Evolutionary conservation across 805 yeast species (phyloP), one percentile per base, ranked within the genome.

Genomic region (Diddensiella santjacobensis): DNA sequence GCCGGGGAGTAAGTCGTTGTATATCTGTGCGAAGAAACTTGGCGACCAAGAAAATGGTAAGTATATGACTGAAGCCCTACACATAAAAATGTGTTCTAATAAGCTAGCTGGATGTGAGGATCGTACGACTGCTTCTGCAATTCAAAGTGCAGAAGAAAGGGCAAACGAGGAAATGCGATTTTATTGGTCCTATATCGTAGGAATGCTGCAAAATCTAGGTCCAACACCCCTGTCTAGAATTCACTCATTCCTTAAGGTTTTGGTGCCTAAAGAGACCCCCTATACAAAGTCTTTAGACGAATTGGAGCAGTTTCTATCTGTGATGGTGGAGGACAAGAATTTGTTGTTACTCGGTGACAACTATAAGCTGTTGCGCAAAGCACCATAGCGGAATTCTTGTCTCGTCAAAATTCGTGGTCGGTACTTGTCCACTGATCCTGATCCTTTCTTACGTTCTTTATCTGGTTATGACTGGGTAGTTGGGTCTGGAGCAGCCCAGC

Each of bases 131-230:
- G 48, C 29, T 2, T 45, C 54, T 2, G 45, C 50, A 4, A 55
- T 58, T 8, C 65, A 59, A 42, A 44, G 61, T 3, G 60, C 61
- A 1, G 63, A 58, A 22, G 68, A 62, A 15, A 55, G 54, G 35
- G 58, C 63, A 10, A 49, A 47, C 19, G 70, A 66, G 41, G 71
- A 63, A 36, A 63, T 68, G 72, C 60, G 59, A 43, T 48, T 61
- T 4, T 69, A 66, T 49, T 71, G 75, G 73, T 76, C 82, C 0
- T 78, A 73, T 55, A 71, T 82, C 23, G 62, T 61, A 15, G 80
- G 79, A 2, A 80, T 81, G 79, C 64, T 81, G 22, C 76, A 76
- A 2, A 81, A 81, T 51, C 64, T 80, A 39, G 83, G 81, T 0
- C 56, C 74, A 1, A 58, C 78, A 53, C 75, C 79, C 2, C 58